Evolutionary conservation across 23 red algal genomes (phyloP), one percentile per base, ranked within the genome.

Genomic region (Gracilaria vermiculophylla): DNA sequence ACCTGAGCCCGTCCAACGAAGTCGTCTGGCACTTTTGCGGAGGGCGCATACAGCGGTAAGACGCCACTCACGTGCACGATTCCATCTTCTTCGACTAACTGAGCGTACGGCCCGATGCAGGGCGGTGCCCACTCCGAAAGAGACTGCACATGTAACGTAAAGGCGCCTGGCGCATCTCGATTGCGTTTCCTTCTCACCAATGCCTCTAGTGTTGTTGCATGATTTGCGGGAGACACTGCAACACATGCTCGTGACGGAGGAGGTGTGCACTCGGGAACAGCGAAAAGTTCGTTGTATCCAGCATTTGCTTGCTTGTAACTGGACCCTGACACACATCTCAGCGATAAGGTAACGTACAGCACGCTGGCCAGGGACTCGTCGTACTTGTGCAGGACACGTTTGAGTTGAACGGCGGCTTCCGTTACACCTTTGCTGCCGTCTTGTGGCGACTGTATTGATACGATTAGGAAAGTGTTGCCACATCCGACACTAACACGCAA

Each of bases 81-180:
- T 29, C 81, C 80, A 34, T 70, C 82, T 39, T 89, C 86, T 45
- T 80, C 61, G 3, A 84, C 64, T 54, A 83, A 86, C 61, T 99
- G 97, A 23, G 80, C 76, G 56, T 99, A 99, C 0, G 97, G 97
- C 7, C 97, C 97, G 72, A 99, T 99, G 78, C 97, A 99, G 19
- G 92, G 92, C 25, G 97, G 97, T 6, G 97, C 97, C 97, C 97
- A 99, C 53, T 91, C 84, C 43, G 97, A 99, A 2, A 99, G 60
- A 53, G 85, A 91, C 85, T 99, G 92, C 25, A 99, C 92, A 77
- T 99, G 97, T 40, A 99, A 58, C 23, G 87, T 71, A 16, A 70
- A 62, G 32, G 87, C 43, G 25, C 71, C 55, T 5, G 32, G 66
- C 3, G 57, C 32, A 27, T n/a, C 17, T 45, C 39, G 40, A 19